Evolutionary conservation across 352 stramenopile genomes (phyloP), one percentile per base, ranked within the genome.

Genomic region (Hyphochytrium catenoides): DNA sequence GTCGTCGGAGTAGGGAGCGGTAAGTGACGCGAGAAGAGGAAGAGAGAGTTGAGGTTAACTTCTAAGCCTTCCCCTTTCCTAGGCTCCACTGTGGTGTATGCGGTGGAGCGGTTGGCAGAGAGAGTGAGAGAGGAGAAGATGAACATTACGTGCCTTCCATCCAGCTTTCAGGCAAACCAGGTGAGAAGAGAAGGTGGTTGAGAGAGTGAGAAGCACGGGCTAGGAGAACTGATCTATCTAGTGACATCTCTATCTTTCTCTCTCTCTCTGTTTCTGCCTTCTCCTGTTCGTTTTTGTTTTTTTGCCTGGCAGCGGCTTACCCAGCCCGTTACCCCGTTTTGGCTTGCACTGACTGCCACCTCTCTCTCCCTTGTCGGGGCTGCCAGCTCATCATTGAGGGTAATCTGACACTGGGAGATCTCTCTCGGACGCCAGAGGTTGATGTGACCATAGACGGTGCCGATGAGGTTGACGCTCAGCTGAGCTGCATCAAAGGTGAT

Each of bases 361-460:
- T n/a, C n/a, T n/a, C n/a, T n/a, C n/a, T n/a, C n/a, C n/a, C n/a
- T 32, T 18, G 20, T 5, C 18, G 28, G 16, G 6, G 39, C 31
- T 18, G 16, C 12, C 69, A 95, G 58, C 71, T 85, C 37, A 77
- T 88, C 36, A 44, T 54, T 36, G 51, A 85, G 48, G 45, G 79
- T 44, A 59, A 64, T 31, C 62, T 88, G 25, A 57, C 51, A 37
- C 51, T 85, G 34, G 75, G 61, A 16, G 78, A 70, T 49, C 54
- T 85, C 39, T 68, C 81, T 43, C 60, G 73, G 39, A 49, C 62
- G 36, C 62, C 69, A 20, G 63, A 79, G 44, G 83, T 98, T 30
- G 91, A 97, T 62, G 85, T 98, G 43, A 90, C 89, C 23, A 97
- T 97, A 51, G 91, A 98, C 62, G 91, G 89, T 30, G 89, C 89